Evolutionary conservation across 495 filamentous ascomycete species (phyloP), one percentile per base, ranked within the genome.

Genomic region (Xylaria flabelliformis): DNA sequence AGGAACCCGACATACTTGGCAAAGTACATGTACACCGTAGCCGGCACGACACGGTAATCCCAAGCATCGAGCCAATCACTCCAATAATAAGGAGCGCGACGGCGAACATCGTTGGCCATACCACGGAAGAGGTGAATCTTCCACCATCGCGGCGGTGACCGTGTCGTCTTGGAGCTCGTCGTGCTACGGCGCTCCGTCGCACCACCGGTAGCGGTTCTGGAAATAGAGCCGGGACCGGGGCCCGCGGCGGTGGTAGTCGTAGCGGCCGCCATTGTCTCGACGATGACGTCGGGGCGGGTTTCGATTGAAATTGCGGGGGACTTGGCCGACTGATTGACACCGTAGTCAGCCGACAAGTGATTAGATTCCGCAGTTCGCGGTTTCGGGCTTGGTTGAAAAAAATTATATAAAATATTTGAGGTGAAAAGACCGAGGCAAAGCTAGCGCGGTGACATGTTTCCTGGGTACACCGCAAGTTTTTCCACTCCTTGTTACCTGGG

Each of bases 21-120:
- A 85, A 95, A 95, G 82, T 94, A 95, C 92, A 94, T 96, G 80
- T 94, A 94, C 59, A 96, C 85, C 44, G 93, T 94, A 34, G 91
- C 91, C 44, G 93, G 92, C 36, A 96, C 84, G 48, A 94, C 90
- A 44, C 93, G 88, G 82, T 96, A 96, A 79, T 94, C 89, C 92
- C 91, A 94, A 3, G 93, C 93, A 82, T 95, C 93, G 39, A 81
- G 85, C 91, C 91, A 94, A 81, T 96, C 93, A 78, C 89, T 92
- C 82, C 82, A 84, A 75, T 94, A 96, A 78, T 85, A 95, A 12
- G 93, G 93, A 5, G 85, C 87, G 71, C 93, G 84, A 63, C 92
- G 88, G 69, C 88, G 89, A 65, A 94, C 76, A 82, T 96, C 93
- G 74, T 92, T 88, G 50, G 88, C 77, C 90, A 96, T 95, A 73